These are phyloP conservation scores for Talaromyces sp. DNA, from an alignment of 2,329 filamentous ascomycete genomes.

Conservation along the genomic window DNA sequence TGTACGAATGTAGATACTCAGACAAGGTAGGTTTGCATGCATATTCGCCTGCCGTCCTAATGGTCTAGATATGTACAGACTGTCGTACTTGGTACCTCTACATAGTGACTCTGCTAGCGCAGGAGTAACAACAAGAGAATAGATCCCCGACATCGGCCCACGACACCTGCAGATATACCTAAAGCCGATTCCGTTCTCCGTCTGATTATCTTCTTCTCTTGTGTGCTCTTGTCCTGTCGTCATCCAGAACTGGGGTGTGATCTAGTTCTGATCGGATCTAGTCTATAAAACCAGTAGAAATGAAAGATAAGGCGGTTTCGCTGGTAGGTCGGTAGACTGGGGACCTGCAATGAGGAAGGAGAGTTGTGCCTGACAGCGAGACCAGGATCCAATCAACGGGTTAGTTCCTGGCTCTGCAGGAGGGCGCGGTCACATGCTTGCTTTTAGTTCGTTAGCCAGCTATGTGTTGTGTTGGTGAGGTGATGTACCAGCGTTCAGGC, in stretches of 20 bases:
- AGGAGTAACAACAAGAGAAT: background rate
- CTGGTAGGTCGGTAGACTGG: background rate
- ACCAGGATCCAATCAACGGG: background rate
- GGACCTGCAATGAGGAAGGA: background rate
- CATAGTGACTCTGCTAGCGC: no score
- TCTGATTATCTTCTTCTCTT: background rate
- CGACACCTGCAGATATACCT: conserved; percentile 11
- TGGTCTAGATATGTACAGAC: background rate
- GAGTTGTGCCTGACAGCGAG: background rate
- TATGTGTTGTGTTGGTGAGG: no score
- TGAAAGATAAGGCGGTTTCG: background rate
- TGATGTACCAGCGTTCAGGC: background rate
- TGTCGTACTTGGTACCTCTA: background rate
- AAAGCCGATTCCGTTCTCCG: background rate
- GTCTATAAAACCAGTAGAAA: background rate
- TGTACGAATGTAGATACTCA: background rate
- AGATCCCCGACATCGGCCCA: background rate
- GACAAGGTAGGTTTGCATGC: conserved; percentile 6
- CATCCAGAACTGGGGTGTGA: background rate
- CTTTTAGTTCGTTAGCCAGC: background rate
- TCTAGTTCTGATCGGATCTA: background rate
- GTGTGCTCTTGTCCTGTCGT: background rate
- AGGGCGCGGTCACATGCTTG: background rate
- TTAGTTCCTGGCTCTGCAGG: background rate
- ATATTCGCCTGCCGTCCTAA: background rate